Conservation (phyloP, 1,284 basidiomycete species). For the Meripilus lineatus region DNA sequence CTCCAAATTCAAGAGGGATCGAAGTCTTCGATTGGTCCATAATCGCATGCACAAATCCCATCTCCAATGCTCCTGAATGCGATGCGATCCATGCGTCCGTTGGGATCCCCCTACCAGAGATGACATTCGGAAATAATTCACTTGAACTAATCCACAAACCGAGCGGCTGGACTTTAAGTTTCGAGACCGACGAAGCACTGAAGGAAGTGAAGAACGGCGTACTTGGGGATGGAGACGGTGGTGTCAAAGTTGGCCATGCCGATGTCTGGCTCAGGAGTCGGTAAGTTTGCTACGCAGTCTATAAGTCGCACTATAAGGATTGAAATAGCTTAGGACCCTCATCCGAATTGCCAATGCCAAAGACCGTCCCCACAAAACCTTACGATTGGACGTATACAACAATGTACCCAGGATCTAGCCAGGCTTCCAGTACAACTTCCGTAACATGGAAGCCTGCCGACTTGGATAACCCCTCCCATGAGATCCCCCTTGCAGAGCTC, state of each 20-base stretch:
- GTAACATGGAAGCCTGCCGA: conserved; percentile 49
- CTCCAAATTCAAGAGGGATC: conserved; percentile 62
- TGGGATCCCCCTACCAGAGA: conserved; percentile 87
- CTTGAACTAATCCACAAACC: conserved; percentile 61
- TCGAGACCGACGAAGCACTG: conserved; percentile 71
- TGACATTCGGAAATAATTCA: conserved; percentile 91
- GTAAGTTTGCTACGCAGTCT: conserved; percentile 33
- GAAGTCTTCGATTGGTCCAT: conserved; percentile 61
- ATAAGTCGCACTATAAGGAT: neutral
- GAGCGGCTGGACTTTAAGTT: conserved; percentile 63
- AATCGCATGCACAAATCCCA: conserved; percentile 62
- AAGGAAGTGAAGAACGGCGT: conserved; percentile 73
- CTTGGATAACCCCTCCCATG: conserved; percentile 46
- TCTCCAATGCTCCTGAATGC: conserved; percentile 71
- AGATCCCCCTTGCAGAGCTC: conserved; percentile 78
- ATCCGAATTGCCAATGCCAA: conserved; percentile 63
- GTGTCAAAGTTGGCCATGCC: conserved; percentile 91
- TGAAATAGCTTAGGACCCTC: conserved; percentile 53
- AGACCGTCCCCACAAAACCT: conserved; percentile 74
- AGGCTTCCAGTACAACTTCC: conserved; percentile 16
- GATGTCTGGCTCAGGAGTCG: conserved; percentile 91
- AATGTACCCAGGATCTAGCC: conserved; percentile 68
- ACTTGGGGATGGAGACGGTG: conserved; percentile 75
- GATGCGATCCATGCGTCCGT: conserved; percentile 63
- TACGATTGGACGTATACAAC: conserved; percentile 99